Conservation (phyloP, 805 yeast species). For the Priceomyces castillae region DNA sequence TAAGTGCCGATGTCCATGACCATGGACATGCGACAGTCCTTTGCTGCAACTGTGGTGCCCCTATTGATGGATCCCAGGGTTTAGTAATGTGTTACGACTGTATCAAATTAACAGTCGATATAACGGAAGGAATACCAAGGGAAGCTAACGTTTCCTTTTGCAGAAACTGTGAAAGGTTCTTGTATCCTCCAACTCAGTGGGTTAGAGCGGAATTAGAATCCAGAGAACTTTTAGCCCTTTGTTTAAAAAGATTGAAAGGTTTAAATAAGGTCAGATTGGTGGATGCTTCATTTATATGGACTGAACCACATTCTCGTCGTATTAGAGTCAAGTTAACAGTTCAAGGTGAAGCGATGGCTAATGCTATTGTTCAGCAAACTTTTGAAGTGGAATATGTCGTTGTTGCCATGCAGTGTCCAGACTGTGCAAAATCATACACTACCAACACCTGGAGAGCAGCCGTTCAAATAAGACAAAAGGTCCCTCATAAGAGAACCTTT, state of each 20-base stretch:
- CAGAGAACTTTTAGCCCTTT: conserved; percentile 85
- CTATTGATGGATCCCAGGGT: conserved; percentile 93
- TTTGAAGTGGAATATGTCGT: conserved; percentile 94
- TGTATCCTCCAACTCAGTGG: conserved; percentile 96
- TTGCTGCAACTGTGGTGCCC: conserved; percentile 98
- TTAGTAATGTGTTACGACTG: conserved; percentile 97
- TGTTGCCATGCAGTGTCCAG: conserved; percentile 95
- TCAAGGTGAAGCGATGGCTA: conserved; percentile 93
- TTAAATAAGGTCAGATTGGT: conserved; percentile 79
- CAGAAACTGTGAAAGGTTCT: conserved; percentile 93
- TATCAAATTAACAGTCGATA: conserved; percentile 88
- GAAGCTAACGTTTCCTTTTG: conserved; percentile 93
- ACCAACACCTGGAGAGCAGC: conserved; percentile 98
- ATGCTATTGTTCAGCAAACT: conserved; percentile 88
- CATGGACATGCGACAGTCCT: conserved; percentile 72
- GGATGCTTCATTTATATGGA: conserved; percentile 96
- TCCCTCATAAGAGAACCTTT: conserved; percentile 93
- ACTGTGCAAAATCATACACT: conserved; percentile 96
- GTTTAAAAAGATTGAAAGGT: conserved; percentile 86
- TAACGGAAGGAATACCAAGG: conserved; percentile 87
- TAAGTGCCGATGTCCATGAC: conserved; percentile 32
- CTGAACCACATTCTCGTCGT: conserved; percentile 98
- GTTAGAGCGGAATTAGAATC: conserved; percentile 86
- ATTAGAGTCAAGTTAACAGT: conserved; percentile 87
- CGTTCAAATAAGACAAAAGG: conserved; percentile 97